phyloP scores from a whole-genome alignment of 1,284 basidiomycete genomes.

The Hemileia vastatrix region DNA sequence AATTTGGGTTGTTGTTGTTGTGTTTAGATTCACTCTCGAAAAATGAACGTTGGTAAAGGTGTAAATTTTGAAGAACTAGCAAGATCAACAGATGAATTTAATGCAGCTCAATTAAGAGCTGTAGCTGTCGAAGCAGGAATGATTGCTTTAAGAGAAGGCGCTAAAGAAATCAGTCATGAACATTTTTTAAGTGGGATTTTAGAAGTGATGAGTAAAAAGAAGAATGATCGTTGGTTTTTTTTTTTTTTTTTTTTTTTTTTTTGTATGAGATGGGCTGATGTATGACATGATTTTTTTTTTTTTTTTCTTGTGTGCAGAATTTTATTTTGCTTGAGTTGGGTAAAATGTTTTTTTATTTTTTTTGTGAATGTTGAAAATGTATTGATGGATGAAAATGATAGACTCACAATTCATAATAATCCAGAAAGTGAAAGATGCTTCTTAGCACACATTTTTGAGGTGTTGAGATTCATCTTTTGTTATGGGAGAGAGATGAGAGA shows the following conservation, averaged over 20 bases:
- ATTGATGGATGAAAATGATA: no score
- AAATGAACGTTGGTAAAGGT: slow-evolving; percentile 70
- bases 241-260: not conserved
- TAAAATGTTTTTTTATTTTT: no score
- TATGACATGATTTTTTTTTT: not conserved
- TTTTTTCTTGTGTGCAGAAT: not conserved
- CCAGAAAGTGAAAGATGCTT: no score
- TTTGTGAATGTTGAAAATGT: no score
- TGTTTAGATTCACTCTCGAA: slow-evolving; percentile 66
- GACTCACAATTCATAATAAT: no score
- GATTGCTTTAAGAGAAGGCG: slow-evolving; percentile 90
- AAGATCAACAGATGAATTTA: slow-evolving; percentile 66
- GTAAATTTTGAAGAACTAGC: slow-evolving; percentile 70
- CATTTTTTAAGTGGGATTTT: slow-evolving; percentile 58
- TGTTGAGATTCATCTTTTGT: no score
- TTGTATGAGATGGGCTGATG: no score
- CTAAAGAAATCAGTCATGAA: slow-evolving; percentile 77
- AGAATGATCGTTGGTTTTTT: slow-evolving; percentile 11
- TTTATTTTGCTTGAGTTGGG: not conserved
- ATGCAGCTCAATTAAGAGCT: slow-evolving; percentile 62
- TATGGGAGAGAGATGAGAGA: no score
- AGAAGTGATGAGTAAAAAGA: slow-evolving; percentile 19
- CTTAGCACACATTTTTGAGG: no score
- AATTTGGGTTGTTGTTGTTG: no score
- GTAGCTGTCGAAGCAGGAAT: slow-evolving; percentile 97